Evolutionary conservation across 202 grass and related monocot species (phyloP), one percentile per base, ranked within the genome.

Genomic region (Cymbopogon flexuosus): DNA sequence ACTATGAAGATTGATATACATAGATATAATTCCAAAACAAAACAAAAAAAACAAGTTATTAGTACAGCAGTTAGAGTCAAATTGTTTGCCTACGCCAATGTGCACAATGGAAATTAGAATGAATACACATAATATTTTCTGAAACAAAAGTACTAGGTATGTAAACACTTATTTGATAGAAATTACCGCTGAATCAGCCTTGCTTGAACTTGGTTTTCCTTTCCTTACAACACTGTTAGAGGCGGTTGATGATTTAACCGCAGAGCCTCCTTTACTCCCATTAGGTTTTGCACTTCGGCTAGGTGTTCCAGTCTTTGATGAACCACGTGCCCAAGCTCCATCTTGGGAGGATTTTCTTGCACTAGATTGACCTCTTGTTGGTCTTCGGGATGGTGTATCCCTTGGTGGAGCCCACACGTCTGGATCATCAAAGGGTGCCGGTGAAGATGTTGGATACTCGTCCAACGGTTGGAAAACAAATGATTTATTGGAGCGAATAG

Each of bases 371-470:
- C 80, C 83, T 72, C 81, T 88, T 47, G 90, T 7, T 64, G 93
- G 30, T 60, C 92, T 92, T 75, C 92, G 89, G 41, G 21, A 85
- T 58, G 91, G 81, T 74, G 80, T 59, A 22, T 99, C 96, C 62
- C 86, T 95, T 69, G 92, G 96, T 73, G 96, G 96, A 49, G 92
- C 91, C 96, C 96, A 99, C 14, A 99, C 96, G 72, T 99, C 96
- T 80, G 96, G 96, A 86, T 99, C 96, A 56, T 99, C 96, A 70
- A 94, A 95, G 23, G 88, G 80, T 47, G 91, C 73, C 40, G 89
- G 65, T 12, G 84, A 81, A 0, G 96, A 89, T 45, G 92, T 87
- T 37, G 96, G 96, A 76, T 99, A 99, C 71, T 99, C 96, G 19
- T 95, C 96, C 73, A 91, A 77, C 3, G 92, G 96, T 86, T 99